These are phyloP conservation scores for Melastoma candidum DNA, from an alignment of 441 rosid species.

Conservation along the genomic window DNA sequence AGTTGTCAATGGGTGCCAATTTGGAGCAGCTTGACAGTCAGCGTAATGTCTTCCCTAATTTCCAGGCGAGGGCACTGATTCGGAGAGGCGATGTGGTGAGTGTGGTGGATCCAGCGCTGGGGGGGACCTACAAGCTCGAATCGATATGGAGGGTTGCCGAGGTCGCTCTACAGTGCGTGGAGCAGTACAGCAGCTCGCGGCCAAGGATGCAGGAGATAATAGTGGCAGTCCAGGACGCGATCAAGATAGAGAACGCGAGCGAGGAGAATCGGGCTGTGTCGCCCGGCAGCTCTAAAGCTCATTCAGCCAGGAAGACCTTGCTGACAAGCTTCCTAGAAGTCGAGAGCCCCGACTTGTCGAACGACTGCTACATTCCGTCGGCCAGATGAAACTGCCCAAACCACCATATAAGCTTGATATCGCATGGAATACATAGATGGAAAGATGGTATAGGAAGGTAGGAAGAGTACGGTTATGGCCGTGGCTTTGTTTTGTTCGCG, in stretches of 20 bases:
- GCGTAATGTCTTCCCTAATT: not conserved
- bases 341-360: constrained; percentile 73
- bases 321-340: constrained; percentile 83
- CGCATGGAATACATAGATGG: no score
- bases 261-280: constrained; percentile 28
- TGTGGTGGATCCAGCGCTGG: constrained; percentile 51
- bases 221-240: constrained; percentile 73
- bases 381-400: constrained; percentile 38
- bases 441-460: no score
- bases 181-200: constrained; percentile 48
- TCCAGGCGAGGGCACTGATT: constrained; percentile 77
- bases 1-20: no score
- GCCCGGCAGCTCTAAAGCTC: constrained; percentile 39
- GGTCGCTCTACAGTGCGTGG: constrained; percentile 77
- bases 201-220: constrained; percentile 89
- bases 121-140: constrained; percentile 59
- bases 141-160: constrained; percentile 90
- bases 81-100: constrained; percentile 69
- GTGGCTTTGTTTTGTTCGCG: no score
- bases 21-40: no score
- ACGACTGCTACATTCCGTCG: constrained; percentile 57
- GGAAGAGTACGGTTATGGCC: no score
- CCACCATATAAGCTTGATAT: not conserved
- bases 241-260: constrained; percentile 53
- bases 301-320: constrained; percentile 70